phyloP scores from a whole-genome alignment of 2,329 filamentous ascomycete genomes.

The Fusarium oxysporum region DNA sequence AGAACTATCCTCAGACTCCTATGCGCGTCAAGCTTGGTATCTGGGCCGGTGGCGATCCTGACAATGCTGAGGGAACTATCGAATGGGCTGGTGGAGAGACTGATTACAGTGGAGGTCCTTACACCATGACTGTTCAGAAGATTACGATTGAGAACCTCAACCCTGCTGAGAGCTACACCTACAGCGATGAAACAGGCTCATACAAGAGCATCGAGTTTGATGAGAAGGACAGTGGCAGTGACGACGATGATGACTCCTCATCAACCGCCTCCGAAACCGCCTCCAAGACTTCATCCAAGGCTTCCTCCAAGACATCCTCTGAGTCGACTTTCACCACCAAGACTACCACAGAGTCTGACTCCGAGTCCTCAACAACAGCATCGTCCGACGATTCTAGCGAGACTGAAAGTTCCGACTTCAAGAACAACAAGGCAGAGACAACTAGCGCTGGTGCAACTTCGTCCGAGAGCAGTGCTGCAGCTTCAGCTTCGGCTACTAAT shows the following conservation, averaged over 20 bases:
- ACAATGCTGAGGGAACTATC: constrained; percentile 68
- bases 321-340: neutral
- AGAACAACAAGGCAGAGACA: constrained; percentile 24
- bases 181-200: constrained; percentile 41
- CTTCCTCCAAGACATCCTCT: neutral
- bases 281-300: constrained; percentile 1
- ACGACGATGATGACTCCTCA: neutral
- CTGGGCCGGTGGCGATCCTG: constrained; percentile 58
- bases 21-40: constrained; percentile 74
- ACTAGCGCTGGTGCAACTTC: neutral
- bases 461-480: neutral
- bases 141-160: constrained; percentile 58
- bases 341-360: neutral
- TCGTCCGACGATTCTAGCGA: constrained; percentile 1
- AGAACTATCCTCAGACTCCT: constrained; percentile 74
- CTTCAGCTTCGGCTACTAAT: constrained; percentile 7
- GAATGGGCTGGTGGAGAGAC: constrained; percentile 73
- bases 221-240: constrained; percentile 7
- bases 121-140: constrained; percentile 67
- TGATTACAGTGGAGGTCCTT: constrained; percentile 59
- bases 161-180: constrained; percentile 50
- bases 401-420: constrained; percentile 6
- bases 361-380: constrained; percentile 8
- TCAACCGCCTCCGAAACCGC: neutral
- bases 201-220: constrained; percentile 43